phyloP scores from a whole-genome alignment of 2,329 filamentous ascomycete species.

The Lachnum nothofagi region DNA sequence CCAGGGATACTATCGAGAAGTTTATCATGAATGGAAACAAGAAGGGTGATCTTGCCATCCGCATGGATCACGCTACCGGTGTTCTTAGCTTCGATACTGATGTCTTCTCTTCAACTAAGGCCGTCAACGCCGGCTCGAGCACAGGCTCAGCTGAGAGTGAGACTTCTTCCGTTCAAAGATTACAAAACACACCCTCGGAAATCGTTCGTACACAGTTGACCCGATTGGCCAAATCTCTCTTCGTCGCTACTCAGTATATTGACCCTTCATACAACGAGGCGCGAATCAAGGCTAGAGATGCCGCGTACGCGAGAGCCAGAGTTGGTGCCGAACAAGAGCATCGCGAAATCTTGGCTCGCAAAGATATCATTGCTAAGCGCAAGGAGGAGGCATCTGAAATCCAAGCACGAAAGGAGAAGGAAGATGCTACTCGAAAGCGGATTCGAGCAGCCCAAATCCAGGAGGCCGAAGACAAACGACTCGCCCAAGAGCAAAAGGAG shows the following conservation, averaged over 20 bases:
- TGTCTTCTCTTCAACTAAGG: constrained; percentile 95
- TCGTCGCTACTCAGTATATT: constrained; percentile 91
- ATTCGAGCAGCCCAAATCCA: constrained; percentile 81
- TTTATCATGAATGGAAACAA: constrained; percentile 99
- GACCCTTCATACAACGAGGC: constrained; percentile 83
- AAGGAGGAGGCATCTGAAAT: constrained; percentile 92
- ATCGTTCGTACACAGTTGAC: constrained; percentile 94
- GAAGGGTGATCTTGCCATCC: constrained; percentile 95
- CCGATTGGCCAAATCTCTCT: constrained; percentile 83
- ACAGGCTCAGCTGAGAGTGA: constrained; percentile 86
- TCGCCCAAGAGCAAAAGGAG: constrained; percentile 87
- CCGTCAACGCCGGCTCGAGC: constrained; percentile 75
- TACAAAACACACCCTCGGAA: constrained; percentile 96
- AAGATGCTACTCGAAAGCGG: constrained; percentile 83
- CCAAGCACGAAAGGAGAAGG: constrained; percentile 82
- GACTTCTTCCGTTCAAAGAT: constrained; percentile 77
- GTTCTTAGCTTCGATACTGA: constrained; percentile 97
- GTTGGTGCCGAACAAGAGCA: constrained; percentile 91
- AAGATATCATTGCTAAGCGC: constrained; percentile 90
- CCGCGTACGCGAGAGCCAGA: constrained; percentile 74
- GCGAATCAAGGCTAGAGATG: constrained; percentile 71
- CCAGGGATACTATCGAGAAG: constrained; percentile 88
- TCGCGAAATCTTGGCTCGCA: constrained; percentile 74
- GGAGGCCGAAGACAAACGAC: constrained; percentile 81
- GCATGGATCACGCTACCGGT: constrained; percentile 90